A percentile compares a stretch with the other conserved stretches of the same genome.
Conservation (phyloP, 768 basidiomycete species). For the Sporobolomyces roseus region DNA sequence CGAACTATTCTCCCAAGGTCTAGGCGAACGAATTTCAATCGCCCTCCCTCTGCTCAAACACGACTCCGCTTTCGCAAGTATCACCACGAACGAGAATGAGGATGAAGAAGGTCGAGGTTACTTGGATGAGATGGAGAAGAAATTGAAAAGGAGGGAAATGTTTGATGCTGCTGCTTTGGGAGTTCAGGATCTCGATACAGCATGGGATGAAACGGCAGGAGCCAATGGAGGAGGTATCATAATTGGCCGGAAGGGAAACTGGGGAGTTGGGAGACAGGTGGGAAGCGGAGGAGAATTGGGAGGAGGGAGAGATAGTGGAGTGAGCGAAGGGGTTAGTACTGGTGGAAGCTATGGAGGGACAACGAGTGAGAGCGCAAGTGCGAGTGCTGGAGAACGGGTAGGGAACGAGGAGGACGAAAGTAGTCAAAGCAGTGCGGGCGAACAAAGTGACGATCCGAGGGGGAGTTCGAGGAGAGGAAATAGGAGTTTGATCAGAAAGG, state of each 20-base stretch:
- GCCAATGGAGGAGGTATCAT: conserved; percentile 2
- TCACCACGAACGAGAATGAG: conserved; percentile 5
- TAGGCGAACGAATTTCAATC: conserved; percentile 15
- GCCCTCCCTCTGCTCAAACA: conserved; percentile 23
- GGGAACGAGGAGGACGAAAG: too few relatives aligned
- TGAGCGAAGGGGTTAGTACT: neutral
- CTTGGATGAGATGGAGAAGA: conserved; percentile 20
- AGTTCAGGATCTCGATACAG: conserved; percentile 4
- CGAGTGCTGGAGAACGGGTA: conserved; percentile 3
- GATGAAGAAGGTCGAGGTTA: neutral
- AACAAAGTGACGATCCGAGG: neutral
- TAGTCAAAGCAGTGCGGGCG: conserved; percentile 6
- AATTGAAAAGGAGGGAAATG: conserved; percentile 17
- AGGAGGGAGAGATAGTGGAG: neutral
- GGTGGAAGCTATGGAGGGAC: neutral
- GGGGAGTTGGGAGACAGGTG: neutral
- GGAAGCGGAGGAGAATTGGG: neutral
- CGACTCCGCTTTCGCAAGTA: neutral
- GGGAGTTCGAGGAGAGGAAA: neutral
- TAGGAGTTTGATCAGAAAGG: neutral
- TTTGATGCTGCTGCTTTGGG: conserved; percentile 34
- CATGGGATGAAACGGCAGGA: neutral
- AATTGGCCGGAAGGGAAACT: conserved; percentile 6
- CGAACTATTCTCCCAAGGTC: conserved; percentile 34
- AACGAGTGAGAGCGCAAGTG: neutral